phyloP scores from a whole-genome alignment of 2,329 filamentous ascomycete genomes.

The Phialocephala subalpina region DNA sequence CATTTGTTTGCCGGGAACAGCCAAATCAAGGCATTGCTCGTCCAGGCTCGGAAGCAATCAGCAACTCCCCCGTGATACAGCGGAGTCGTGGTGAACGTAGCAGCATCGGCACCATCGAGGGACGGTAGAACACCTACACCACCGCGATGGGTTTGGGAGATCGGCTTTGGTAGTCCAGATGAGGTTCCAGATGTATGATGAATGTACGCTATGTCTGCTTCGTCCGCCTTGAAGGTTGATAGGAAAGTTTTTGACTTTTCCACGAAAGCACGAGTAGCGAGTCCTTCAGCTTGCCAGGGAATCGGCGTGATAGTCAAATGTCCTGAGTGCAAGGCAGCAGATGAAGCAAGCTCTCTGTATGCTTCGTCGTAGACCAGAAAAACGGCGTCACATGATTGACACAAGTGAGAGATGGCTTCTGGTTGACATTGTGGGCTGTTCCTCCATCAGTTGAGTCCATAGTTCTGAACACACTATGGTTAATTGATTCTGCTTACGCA shows the following conservation, averaged over 20 bases:
- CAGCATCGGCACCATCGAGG: constrained; percentile 48
- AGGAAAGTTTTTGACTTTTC: not conserved
- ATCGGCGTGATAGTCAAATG: not conserved
- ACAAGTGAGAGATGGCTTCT: not conserved
- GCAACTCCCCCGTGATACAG: constrained; percentile 72
- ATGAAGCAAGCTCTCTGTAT: not conserved
- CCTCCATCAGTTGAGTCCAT: constrained; percentile 19
- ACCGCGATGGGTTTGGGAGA: constrained; percentile 63
- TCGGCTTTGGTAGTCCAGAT: constrained; percentile 68
- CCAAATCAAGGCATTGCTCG: constrained; percentile 65
- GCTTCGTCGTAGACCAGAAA: constrained; percentile 1
- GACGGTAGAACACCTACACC: constrained; percentile 62
- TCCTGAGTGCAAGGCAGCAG: not conserved
- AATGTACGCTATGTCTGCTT: constrained; percentile 59
- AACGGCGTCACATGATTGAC: constrained; percentile 1
- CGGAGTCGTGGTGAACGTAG: constrained; percentile 71
- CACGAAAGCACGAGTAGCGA: not conserved
- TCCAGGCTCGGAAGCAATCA: constrained; percentile 69
- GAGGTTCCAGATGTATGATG: constrained; percentile 73
- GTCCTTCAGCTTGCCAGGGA: not conserved
- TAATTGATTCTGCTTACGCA: constrained; percentile 49
- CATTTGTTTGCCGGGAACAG: constrained; percentile 64
- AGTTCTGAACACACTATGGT: not conserved
- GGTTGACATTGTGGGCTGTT: constrained; percentile 50
- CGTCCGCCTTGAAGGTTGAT: not conserved